Evolutionary conservation across 1,284 basidiomycete genomes (phyloP), one percentile per base, ranked within the genome.

Genomic region (Heterobasidion occidentale): DNA sequence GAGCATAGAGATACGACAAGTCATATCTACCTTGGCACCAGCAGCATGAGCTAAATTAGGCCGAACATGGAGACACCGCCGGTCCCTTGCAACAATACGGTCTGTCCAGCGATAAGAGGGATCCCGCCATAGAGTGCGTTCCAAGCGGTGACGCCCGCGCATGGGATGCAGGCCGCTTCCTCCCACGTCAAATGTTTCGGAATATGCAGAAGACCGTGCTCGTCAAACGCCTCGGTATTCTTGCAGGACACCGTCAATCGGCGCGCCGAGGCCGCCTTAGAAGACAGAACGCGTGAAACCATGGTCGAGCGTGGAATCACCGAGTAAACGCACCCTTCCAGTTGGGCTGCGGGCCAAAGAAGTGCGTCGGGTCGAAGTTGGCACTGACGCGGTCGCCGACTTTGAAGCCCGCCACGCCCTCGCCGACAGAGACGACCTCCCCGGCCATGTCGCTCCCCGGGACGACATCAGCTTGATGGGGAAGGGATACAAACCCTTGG

Each of bases 151-250:
- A 58, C 48, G 12, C 45, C 54, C 9, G 57, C 49, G 17, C 60
- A 66, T 54, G 73, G 77, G 34, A 77, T 60, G n/a, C 75, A 76
- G 2, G 76, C 74, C 1, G 72, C 81, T 63, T 83, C 77, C 59
- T 80, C 78, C 56, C 75, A 79, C 1, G 73, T 71, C 2, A 82
- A 65, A 61, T 80, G 72, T 1, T 71, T 65, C 1, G 78, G 79
- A 53, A 80, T 42, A 46, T 61, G 56, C 0, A 61, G 59, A 2
- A 61, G 55, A 33, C 61, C n/a, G 46, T 53, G 60, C 72, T 60
- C 63, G 73, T 38, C 36, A 54, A 81, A 74, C 1, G 68, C 71
- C 54, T n/a, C 72, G 72, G 58, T 82, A 85, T 63, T 84, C 73
- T 2, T 76, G 76, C 36, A 60, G 34, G 5, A 57, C 55, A n/a